Evolutionary conservation across 305 asterid species (phyloP).

Genomic region (Solanum hybrid): DNA sequence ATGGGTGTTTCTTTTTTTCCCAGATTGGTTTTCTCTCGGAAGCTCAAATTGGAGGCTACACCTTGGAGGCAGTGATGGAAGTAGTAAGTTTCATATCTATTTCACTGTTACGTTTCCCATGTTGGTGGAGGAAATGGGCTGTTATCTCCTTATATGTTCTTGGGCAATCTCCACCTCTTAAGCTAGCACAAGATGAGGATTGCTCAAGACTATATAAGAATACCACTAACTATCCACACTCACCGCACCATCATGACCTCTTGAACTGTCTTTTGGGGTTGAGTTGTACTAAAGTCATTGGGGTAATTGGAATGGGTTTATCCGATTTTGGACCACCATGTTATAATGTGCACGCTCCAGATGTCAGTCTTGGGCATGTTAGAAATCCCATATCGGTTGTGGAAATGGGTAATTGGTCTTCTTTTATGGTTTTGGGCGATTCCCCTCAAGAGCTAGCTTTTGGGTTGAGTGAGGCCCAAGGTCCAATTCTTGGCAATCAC

Average conservation of each 20-base stretch:
- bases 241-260: not conserved
- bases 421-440: not conserved
- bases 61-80: constrained; percentile 70
- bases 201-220: not conserved
- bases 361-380: not conserved
- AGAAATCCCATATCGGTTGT: not conserved
- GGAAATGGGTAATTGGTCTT: not conserved
- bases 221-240: not conserved
- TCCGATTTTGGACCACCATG: not conserved
- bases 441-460: not conserved
- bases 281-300: not conserved
- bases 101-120: not conserved
- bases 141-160: not conserved
- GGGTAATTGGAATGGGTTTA: not conserved
- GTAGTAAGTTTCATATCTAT: constrained; percentile 53
- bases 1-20: constrained; percentile 13
- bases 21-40: constrained; percentile 97
- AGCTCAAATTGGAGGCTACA: constrained; percentile 86
- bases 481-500: not conserved
- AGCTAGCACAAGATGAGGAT: not conserved
- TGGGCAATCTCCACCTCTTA: not conserved
- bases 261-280: not conserved
- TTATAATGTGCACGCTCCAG: not conserved
- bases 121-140: not conserved
- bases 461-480: not conserved